Conservation (phyloP, 345 rosid genomes). For the Camelina hispida region DNA sequence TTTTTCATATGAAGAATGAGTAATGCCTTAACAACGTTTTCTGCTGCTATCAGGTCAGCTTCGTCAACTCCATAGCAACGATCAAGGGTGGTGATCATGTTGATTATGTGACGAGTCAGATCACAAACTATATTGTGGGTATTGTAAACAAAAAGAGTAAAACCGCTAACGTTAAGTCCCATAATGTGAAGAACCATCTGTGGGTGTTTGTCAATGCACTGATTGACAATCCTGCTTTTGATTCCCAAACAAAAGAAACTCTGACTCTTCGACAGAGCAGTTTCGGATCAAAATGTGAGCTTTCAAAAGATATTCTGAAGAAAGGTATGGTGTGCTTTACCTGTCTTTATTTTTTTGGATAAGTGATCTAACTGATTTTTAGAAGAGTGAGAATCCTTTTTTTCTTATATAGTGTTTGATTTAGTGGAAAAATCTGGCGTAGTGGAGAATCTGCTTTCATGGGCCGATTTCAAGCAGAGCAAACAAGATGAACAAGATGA, state of each 20-base stretch:
- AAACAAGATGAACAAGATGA: slow-evolving; percentile 81
- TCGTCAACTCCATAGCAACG: slow-evolving; percentile 85
- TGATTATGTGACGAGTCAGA: slow-evolving; percentile 89
- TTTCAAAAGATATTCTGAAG: slow-evolving; percentile 78
- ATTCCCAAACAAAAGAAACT: slow-evolving; percentile 98
- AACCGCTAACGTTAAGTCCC: slow-evolving; percentile 77
- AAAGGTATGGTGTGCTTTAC: slow-evolving; percentile 59
- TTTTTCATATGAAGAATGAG: neutral
- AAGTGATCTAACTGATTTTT: neutral
- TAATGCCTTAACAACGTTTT: neutral
- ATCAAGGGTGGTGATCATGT: slow-evolving; percentile 98
- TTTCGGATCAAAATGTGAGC: slow-evolving; percentile 92
- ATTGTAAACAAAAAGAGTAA: slow-evolving; percentile 87
- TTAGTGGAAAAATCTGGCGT: slow-evolving; percentile 86
- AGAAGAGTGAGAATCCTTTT: neutral
- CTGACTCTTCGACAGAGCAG: slow-evolving; percentile 95
- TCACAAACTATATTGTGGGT: slow-evolving; percentile 70
- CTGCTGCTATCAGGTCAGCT: slow-evolving; percentile 73
- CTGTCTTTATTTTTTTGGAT: slow-evolving; percentile 10
- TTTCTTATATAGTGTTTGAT: slow-evolving; percentile 19
- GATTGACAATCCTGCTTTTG: slow-evolving; percentile 98
- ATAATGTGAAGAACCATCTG: slow-evolving; percentile 82
- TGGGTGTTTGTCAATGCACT: slow-evolving; percentile 99
- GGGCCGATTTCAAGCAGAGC: slow-evolving; percentile 88
- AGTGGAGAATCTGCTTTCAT: slow-evolving; percentile 74